phyloP scores from a whole-genome alignment of 441 rosid species.

The Adansonia madagascariensis region DNA sequence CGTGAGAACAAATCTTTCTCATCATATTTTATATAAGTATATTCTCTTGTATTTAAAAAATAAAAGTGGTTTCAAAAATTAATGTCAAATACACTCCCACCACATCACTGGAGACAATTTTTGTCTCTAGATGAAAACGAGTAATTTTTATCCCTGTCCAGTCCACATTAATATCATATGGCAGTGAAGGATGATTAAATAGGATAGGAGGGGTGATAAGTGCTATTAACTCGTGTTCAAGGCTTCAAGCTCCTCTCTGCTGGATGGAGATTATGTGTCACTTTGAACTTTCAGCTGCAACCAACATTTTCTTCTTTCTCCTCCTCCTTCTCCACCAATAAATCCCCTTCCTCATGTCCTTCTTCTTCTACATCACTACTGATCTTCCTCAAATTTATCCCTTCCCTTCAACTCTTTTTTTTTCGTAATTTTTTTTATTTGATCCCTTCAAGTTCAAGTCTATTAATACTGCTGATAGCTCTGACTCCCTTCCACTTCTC shows the following conservation, averaged over 20 bases:
- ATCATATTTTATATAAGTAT: no score
- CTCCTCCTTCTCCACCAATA: conserved; percentile 24
- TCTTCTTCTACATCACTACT: background rate
- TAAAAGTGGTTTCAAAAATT: no score
- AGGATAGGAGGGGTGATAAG: conserved; percentile 34
- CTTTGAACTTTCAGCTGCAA: background rate
- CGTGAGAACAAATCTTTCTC: no score
- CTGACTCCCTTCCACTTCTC: background rate
- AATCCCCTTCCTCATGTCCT: background rate
- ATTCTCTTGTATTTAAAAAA: no score
- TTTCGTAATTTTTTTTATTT: no score
- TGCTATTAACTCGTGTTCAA: conserved; percentile 6
- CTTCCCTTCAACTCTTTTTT: background rate
- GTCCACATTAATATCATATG: background rate
- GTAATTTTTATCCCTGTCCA: conserved; percentile 24
- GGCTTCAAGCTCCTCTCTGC: background rate
- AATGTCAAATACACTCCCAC: no score
- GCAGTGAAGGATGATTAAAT: conserved; percentile 33
- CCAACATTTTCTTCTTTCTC: conserved; percentile 6
- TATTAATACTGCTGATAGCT: background rate
- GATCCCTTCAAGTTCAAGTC: no score
- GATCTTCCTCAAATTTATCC: conserved; percentile 8
- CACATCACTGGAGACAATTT: no score
- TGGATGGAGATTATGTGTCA: conserved; percentile 37
- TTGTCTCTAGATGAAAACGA: background rate